Evolutionary conservation across 2,329 filamentous ascomycete genomes (phyloP).

Genomic region (Cladosporium colombiae): DNA sequence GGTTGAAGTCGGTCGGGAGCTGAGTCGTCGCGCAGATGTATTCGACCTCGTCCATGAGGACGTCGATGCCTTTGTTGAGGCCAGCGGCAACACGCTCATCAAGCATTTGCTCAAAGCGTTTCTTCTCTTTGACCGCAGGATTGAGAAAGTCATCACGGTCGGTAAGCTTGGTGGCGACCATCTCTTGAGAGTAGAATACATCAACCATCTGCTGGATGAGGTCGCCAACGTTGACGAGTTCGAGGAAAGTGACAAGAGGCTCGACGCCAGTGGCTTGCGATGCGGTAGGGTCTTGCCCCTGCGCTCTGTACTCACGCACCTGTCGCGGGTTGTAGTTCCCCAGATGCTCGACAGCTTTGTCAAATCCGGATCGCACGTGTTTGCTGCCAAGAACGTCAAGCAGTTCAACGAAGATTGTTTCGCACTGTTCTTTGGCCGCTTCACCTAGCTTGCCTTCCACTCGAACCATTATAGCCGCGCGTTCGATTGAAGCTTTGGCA

Average conservation of each 20-base stretch:
- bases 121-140: conserved; percentile 89
- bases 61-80: conserved; percentile 95
- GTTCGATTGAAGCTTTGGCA: conserved; percentile 84
- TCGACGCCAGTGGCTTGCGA: conserved; percentile 67
- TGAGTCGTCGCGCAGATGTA: conserved; percentile 91
- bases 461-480: conserved; percentile 77
- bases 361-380: conserved; percentile 90
- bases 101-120: conserved; percentile 97
- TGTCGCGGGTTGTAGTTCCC: conserved; percentile 89
- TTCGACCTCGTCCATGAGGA: conserved; percentile 97
- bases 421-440: conserved; percentile 84
- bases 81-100: conserved; percentile 95
- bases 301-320: conserved; percentile 58
- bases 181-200: conserved; percentile 96
- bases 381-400: conserved; percentile 80
- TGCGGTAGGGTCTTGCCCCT: conserved; percentile 22
- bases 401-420: conserved; percentile 81
- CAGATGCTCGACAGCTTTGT: conserved; percentile 87
- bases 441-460: conserved; percentile 75
- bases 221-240: conserved; percentile 96
- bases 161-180: conserved; percentile 76
- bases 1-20: conserved; percentile 86
- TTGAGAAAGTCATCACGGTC: conserved; percentile 95
- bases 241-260: conserved; percentile 91
- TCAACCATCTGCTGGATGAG: conserved; percentile 99